Evolutionary conservation across 352 stramenopile species (phyloP), one percentile per base, ranked within the genome.

Genomic region (Elongisporangium prolatum): DNA sequence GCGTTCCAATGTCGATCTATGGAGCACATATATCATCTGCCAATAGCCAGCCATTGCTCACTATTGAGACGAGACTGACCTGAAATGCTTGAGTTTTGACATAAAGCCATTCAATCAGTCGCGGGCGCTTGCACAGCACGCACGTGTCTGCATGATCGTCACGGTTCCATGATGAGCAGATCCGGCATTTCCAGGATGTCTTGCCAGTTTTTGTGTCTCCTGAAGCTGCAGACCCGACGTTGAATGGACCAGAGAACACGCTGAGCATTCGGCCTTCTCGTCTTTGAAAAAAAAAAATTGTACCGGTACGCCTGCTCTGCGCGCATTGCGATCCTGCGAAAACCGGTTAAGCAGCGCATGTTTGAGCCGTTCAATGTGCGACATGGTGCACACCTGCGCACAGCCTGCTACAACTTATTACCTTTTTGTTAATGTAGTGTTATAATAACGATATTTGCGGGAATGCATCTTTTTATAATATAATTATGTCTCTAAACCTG

Each of bases 371-470:
- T 49, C 17, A 50, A 60, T 61, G 44, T 78, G 70, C 68, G 67
- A 78, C 70, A 74, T 74, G 70, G 57, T 72, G 51, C 65, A 56
- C 21, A 28, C 44, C 48, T 56, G 34, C 34, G 11, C 34, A 17
- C 34, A 44, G 4, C 34, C 34, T 44, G 34, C 34, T 9, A 44
- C 17, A 44, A 17, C 9, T 44, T 16, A 44, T 2, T 44, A 44
- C 34, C 34, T 44, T 13, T 44, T 44, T 44, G 34, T 17, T 44
- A 44, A 17, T 4, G 11, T 44, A 44, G 5, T 11, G 17, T 17
- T 44, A 44, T 17, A 17, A 17, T 17, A 44, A 44, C 24, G 24
- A 34, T 34, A 4, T 4, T 17, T 44, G 3, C 8, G 4, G 8
- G 1, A 0, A 17, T 17, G 11, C 34, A 38, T 38, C 1, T 44